Base-by-base conservation (phyloP, 1,284 basidiomycete species). In the Tremellales sp. region DNA sequence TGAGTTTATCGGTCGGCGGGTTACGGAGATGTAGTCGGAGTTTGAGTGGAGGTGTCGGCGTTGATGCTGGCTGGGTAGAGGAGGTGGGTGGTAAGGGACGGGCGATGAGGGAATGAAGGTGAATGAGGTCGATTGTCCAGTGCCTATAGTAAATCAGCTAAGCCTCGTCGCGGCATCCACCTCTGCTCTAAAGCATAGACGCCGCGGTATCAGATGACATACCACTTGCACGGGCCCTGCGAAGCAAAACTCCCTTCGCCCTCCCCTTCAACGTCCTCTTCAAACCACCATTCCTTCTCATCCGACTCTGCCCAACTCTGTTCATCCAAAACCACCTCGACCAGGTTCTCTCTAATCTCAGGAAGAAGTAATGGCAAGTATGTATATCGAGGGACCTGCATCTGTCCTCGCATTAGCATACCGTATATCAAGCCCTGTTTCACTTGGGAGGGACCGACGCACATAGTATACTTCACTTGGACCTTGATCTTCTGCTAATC, bases 221-320 rank as follows among this genome's bases (percentile, higher is more conserved):
- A 91, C 90, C 89, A 94, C 75, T 87, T 88, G 42, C 69, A 71
- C 2, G 63, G 51, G 8, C 66, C 71, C 37, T 63, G 64, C 7
- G 46, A 21, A 2, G 61, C 67, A 87, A 80, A 57, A 77, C 81
- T 43, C 83, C 84, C 52, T 82, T 84, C 56, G 84, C 49, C 50
- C 19, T 59, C 55, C 12, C 39, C 53, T n/a, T 47, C 84, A 0
- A 46, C 42, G 53, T 83, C 84, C 72, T 75, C 71, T 46, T 94
- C 89, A 70, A 97, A 93, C 92, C 92, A 96, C 86, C 92, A 89
- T 43, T 91, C 85, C 52, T 87, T 84, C 59, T 91, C 87, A 11
- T 65, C 58, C 12, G 57, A 49, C 39, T 56, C 54, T 49, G 81
- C 82, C 3, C 83, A 81, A 21, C 84, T 83, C 27, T 81, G 78